Base-by-base conservation (phyloP, 257 asterid species). In the Rhazya stricta region DNA sequence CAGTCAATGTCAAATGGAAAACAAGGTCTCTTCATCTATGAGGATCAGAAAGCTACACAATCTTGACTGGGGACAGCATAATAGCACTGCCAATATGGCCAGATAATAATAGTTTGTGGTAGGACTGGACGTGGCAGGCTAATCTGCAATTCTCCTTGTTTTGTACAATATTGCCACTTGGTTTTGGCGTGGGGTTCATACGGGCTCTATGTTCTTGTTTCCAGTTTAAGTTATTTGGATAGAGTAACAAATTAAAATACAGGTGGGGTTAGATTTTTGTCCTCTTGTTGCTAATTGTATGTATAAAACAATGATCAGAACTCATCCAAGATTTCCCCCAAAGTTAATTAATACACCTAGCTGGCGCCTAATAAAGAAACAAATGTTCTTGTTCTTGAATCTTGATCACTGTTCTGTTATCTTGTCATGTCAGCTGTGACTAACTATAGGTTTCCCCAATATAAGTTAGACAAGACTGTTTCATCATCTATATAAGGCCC, bases 81-180 rank as follows among this genome's bases (percentile, higher is more conserved):
- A 46, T 66, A 70, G 34, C 50, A 69, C 56, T 65, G 39, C 27
- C 13, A 75, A 58, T 30, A 11, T 54, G 65, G 15, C 50, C 18
- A 67, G 74, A 77, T 50, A 60, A 74, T 56, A 57, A 27, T 16
- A 32, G 72, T 63, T 67, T 54, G 8, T 37, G 18, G 80, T 74
- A 69, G 82, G 67, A 18, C 54, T 69, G 69, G 65, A 75, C 62
- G 74, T 79, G 76, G 85, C 67, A 75, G 75, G 75, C 80, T 73
- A 69, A 79, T 78, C 76, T 60, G 48, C 62, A 58, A 71, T 57
- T 78, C 68, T 51, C 45, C 25, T 78, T 79, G 58, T 65, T 72
- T 81, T 80, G 79, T 77, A n/a, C 30, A 32, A 41, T 71, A 70
- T 43, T 71, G 79, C 84, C 73, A 77, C 77, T 81, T 81, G 82